phyloP scores from a whole-genome alignment of 2,329 filamentous ascomycete species.

The Aspergillus carbonarius region DNA sequence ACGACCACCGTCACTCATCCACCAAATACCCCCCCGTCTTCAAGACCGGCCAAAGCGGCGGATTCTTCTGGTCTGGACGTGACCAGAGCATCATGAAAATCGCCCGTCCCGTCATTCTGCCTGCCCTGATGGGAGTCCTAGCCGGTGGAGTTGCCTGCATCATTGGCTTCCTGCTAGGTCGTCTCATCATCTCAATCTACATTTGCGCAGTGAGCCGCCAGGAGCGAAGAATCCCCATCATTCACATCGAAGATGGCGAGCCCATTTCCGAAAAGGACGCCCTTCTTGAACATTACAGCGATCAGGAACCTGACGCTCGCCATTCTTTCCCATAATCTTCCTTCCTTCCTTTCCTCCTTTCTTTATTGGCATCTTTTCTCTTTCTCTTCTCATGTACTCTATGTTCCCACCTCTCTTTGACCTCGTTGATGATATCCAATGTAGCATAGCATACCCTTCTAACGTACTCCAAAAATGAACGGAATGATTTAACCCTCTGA shows the following conservation, averaged over 20 bases:
- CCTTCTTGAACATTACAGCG: conserved; percentile 5
- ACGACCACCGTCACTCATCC: not conserved
- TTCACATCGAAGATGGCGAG: conserved; percentile 7
- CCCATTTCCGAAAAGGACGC: conserved; percentile 18
- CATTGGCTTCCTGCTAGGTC: conserved; percentile 39
- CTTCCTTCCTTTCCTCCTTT: not conserved
- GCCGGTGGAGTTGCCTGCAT: conserved; percentile 40
- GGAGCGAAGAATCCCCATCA: not conserved
- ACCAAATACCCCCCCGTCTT: conserved; percentile 3
- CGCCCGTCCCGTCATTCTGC: conserved; percentile 39
- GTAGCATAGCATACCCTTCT: conserved; percentile 5
- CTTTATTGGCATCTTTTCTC: conserved; percentile 1
- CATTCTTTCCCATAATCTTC: not conserved
- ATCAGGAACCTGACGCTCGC: not conserved
- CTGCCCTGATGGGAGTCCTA: conserved; percentile 37
- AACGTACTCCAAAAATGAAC: not conserved
- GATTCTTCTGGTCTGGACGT: conserved; percentile 20
- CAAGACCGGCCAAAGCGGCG: conserved; percentile 19
- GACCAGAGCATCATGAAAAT: conserved; percentile 27
- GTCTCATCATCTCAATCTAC: conserved; percentile 11
- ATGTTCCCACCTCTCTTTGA: not conserved
- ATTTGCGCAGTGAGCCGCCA: conserved; percentile 8
- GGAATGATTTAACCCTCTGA: not conserved
- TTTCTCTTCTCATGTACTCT: not conserved
- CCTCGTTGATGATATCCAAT: conserved; percentile 8